These are phyloP conservation scores for Tremella fuciformis DNA, from an alignment of 768 basidiomycete species.

Conservation along the genomic window DNA sequence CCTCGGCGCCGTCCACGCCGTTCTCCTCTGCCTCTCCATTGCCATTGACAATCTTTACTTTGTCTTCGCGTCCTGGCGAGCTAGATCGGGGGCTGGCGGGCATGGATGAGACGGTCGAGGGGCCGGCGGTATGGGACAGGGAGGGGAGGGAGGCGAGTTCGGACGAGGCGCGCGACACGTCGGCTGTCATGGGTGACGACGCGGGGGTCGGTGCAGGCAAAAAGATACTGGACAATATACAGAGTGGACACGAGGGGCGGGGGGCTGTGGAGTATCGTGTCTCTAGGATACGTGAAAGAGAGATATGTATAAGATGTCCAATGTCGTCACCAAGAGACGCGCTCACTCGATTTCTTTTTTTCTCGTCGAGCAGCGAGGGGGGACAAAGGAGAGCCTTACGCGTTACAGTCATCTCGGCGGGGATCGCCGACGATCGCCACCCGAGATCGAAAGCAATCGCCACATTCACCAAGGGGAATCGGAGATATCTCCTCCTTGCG, in stretches of 20 bases:
- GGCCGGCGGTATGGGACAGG: conserved; percentile 13
- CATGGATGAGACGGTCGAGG: conserved; percentile 33
- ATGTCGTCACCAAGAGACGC: too few relatives aligned
- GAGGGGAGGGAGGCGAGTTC: conserved; percentile 12
- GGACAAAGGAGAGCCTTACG: background rate
- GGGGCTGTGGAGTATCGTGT: too few relatives aligned
- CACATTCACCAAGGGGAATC: too few relatives aligned
- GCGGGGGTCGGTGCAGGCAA: too few relatives aligned
- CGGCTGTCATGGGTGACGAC: background rate
- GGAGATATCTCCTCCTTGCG: too few relatives aligned
- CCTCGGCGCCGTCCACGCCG: conserved; percentile 2
- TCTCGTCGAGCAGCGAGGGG: background rate
- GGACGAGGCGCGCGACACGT: conserved; percentile 10
- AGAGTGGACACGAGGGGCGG: too few relatives aligned
- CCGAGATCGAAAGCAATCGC: background rate
- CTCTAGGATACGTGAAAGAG: conserved; percentile 1
- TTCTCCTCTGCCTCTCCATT: conserved; percentile 5
- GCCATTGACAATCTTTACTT: conserved; percentile 1
- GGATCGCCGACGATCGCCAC: background rate
- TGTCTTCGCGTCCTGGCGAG: conserved; percentile 6
- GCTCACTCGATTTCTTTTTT: conserved; percentile 6
- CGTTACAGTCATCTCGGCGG: background rate
- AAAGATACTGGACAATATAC: too few relatives aligned
- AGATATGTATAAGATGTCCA: too few relatives aligned
- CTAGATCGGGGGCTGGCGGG: conserved; percentile 15